Evolutionary conservation across 108 stramenopile genomes (phyloP), one percentile per base, ranked within the genome.

Genomic region (Nitzschia inconspicua): DNA sequence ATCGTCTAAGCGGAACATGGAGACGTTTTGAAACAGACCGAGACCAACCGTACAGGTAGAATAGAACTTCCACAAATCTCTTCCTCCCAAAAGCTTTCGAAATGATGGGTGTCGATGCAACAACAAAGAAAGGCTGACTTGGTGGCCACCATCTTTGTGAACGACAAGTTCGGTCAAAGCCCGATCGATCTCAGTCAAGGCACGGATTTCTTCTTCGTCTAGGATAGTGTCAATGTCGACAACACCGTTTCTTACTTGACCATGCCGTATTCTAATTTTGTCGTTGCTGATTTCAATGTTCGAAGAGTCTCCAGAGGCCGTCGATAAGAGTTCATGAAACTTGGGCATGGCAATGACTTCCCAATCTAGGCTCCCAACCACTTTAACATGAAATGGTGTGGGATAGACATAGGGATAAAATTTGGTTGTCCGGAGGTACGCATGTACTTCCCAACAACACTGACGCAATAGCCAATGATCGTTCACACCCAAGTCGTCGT

Each of bases 141-240:
- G 66, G 13, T 66, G 51, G 9, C 65, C 72, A 29, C 72, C 77
- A 52, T 78, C 77, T 43, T 70, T 27, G 29, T 64, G 40, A 19
- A 32, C 34, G 37, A 54, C 34, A 13, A 54, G 34, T 32, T 54
- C 53, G 1, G 53, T 54, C 53, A 54, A 28, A 0, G n/a, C n/a
- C 28, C 26, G 31, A 18, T 54, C 53, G 34, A 54, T 54, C 8
- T 28, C 35, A 37, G 22, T 40, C 19, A 10, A 43, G 40, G 3
- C 25, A 14, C 18, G n/a, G 59, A 48, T 55, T 28, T 9, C 29
- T 27, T 9, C 26, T 10, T 10, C 28, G 8, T 7, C 51, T 31
- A 6, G 20, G 27, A 7, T n/a, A 39, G 37, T 13, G 13, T 13
- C 37, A 39, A 13, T 13, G 13, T 13, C 37, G 13, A 13, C 37